Base-by-base conservation (phyloP, 1,284 basidiomycete species). In the Chondrostereum purpureum region DNA sequence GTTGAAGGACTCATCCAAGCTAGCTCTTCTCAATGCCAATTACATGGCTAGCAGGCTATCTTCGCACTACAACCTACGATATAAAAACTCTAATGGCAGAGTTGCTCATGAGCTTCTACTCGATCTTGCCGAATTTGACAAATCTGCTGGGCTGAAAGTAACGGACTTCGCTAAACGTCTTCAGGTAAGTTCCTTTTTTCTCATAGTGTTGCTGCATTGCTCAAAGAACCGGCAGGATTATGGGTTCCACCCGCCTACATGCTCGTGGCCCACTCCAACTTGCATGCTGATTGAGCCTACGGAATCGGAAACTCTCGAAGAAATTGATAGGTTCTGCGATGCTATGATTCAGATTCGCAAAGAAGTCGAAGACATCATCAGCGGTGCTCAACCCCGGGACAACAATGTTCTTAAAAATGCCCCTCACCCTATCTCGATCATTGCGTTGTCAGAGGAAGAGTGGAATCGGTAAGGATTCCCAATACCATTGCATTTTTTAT, bases 21-120 rank as follows among this genome's bases (percentile, higher is more conserved):
- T 90, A 21, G 90, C 95, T 2, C 75, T 99, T 20, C 77, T 99
- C 42, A 96, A 87, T 58, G 95, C 95, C 47, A 99, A 99, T 68
- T 99, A 99, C 66, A 96, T 98, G 75, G 93, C 94, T 10, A 76
- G 85, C 56, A 80, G 92, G 39, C 78, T 99, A 20, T 76, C 83
- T 44, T 80, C 79, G 8, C 80, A 94, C 64, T 99, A 97, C 69
- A 91, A 75, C 53, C 67, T 98, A 47, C 83, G 90, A 43, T 99
- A 88, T 69, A 92, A 84, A 62, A 98, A 98, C 63, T 76, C 75
- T 53, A 91, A 94, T 53, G 88, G 84, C 10, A 82, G 89, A 33
- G 94, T 96, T 44, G 95, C 95, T 0, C 95, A 99, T 63, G 95
- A 99, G 66, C 77, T 97, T 43, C 69, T 99, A 51, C 89, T 99